A percentile compares a stretch with the other conserved stretches of the same genome.
Evolutionary conservation across 192 early-diverging fungal genomes (phyloP).

Genomic region (Gryganskiella cystojenkinii): DNA sequence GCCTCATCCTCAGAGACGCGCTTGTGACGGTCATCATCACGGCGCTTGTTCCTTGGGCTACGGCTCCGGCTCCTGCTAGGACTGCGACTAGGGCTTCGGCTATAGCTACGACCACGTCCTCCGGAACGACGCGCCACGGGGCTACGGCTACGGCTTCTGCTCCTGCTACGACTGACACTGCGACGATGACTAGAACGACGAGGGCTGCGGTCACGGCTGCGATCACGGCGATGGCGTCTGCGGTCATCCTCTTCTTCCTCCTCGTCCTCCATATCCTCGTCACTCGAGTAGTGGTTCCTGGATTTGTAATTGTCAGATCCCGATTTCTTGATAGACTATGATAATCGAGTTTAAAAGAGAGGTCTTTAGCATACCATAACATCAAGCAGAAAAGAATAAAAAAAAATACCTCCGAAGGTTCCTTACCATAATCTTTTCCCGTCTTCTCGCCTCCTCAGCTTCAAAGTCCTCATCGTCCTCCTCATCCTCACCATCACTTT

Average conservation of each 20-base stretch:
- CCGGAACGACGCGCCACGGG: constrained; percentile 16
- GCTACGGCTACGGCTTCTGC: constrained; percentile 46
- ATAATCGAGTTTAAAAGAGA: not conserved
- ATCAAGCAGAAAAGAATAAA: not conserved
- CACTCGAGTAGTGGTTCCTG: constrained; percentile 34
- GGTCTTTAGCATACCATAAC: too few species aligned
- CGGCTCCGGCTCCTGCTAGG: not conserved
- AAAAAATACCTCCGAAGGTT: not conserved
- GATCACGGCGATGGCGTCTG: constrained; percentile 49
- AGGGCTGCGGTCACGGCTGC: constrained; percentile 37
- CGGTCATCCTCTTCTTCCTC: constrained; percentile 59
- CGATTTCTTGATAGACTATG: constrained; percentile 49
- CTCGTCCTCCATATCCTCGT: constrained; percentile 69
- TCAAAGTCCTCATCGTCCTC: constrained; percentile 61
- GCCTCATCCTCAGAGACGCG: constrained; percentile 25
- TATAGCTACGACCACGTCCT: constrained; percentile 40
- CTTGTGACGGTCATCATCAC: constrained; percentile 1
- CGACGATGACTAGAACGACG: constrained; percentile 6
- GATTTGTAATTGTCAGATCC: constrained; percentile 50
- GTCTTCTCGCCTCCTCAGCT: constrained; percentile 43
- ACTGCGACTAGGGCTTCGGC: not conserved
- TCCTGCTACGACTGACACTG: constrained; percentile 9
- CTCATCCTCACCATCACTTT: constrained; percentile 50
- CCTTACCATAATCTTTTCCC: constrained; percentile 51
- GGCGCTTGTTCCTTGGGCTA: constrained; percentile 14